Conservation (phyloP, 768 basidiomycete genomes). For the Psilocybe subaeruginosa region DNA sequence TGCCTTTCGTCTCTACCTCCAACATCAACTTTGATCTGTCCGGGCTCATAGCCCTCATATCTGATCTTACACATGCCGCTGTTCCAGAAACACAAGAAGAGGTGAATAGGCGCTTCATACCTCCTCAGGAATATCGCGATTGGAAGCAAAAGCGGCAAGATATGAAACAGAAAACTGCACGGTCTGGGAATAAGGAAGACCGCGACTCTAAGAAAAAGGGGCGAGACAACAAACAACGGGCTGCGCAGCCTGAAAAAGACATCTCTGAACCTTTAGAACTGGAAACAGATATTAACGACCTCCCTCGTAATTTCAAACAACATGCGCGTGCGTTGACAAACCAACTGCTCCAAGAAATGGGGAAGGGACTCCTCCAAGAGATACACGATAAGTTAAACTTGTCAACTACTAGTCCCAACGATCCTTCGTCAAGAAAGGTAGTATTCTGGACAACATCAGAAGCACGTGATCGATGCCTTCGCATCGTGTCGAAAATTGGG, state of each 20-base stretch:
- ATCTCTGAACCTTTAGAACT: conserved; percentile 6
- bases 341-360: conserved; percentile 80
- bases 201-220: not conserved
- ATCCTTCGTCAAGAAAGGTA: conserved; percentile 27
- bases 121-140: conserved; percentile 56
- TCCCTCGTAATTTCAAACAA: conserved; percentile 44
- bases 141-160: conserved; percentile 53
- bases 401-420: not conserved
- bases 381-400: conserved; percentile 49
- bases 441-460: conserved; percentile 85
- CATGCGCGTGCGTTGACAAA: conserved; percentile 72
- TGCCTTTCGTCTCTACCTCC: conserved; percentile 49
- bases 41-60: conserved; percentile 80
- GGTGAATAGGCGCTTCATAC: conserved; percentile 66
- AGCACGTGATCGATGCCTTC: conserved; percentile 69
- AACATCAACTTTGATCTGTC: conserved; percentile 84
- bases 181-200: not conserved
- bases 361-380: conserved; percentile 61
- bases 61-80: conserved; percentile 77
- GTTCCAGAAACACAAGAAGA: conserved; percentile 61
- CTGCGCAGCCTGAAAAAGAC: not conserved
- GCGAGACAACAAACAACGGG: not conserved
- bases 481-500: conserved; percentile 84
- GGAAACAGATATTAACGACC: conserved; percentile 32
- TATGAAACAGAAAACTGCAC: conserved; percentile 9